Percentiles rank a stretch among this genome's conserved stretches.
These are phyloP conservation scores for Zasmidium citrigriseum DNA, from an alignment of 2,329 filamentous ascomycete genomes.

Conservation along the genomic window DNA sequence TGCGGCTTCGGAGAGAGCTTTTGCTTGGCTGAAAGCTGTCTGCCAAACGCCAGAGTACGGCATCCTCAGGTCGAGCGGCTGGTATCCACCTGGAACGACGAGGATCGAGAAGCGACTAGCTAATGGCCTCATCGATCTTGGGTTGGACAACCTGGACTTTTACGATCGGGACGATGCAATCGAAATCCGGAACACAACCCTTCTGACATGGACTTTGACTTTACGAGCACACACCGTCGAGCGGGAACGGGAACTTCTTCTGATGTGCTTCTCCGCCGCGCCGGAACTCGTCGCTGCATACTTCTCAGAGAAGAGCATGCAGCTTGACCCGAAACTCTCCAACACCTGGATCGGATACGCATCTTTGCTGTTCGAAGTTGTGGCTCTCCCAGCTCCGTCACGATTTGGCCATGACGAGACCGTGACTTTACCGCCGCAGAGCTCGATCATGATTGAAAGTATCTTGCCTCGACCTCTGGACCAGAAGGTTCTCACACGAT, in stretches of 20 bases:
- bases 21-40: conserved; percentile 72
- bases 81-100: conserved; percentile 68
- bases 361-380: conserved; percentile 79
- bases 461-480: conserved; percentile 81
- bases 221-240: conserved; percentile 81
- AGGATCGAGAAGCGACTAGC: conserved; percentile 37
- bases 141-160: conserved; percentile 69
- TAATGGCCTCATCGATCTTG: conserved; percentile 56
- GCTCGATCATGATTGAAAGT: conserved; percentile 77
- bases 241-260: conserved; percentile 77
- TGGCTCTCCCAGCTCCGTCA: conserved; percentile 71
- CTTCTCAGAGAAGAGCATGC: conserved; percentile 78
- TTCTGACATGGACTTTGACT: conserved; percentile 76
- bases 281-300: conserved; percentile 89
- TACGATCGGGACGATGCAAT: conserved; percentile 60
- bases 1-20: conserved; percentile 67
- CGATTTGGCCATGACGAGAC: conserved; percentile 61
- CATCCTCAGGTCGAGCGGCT: conserved; percentile 75
- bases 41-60: conserved; percentile 76
- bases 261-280: conserved; percentile 75
- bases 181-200: conserved; percentile 74
- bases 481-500: conserved; percentile 76
- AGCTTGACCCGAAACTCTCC: conserved; percentile 87
- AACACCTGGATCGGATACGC: conserved; percentile 95
- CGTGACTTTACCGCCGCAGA: conserved; percentile 71